These are phyloP conservation scores for Quercus lobata DNA, from an alignment of 331 rosid species.

Conservation along the genomic window DNA sequence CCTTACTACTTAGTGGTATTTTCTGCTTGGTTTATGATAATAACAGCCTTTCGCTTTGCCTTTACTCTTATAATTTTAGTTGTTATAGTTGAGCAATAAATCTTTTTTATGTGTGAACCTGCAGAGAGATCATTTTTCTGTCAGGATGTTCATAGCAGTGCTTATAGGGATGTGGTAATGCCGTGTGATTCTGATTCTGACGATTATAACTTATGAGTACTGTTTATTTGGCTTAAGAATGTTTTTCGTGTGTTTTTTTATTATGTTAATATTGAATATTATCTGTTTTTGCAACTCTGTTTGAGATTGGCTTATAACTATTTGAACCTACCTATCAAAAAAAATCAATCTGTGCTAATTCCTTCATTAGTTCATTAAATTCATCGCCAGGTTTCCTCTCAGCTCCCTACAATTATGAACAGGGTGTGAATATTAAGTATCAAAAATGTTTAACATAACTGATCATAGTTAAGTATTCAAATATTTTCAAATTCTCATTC, in stretches of 20 bases:
- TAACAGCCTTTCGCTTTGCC: conserved; percentile 10
- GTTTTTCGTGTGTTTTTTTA: background rate
- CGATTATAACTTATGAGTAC: background rate
- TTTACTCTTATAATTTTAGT: conserved; percentile 13
- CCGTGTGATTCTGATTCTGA: conserved; percentile 11
- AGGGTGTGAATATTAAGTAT: too few species aligned
- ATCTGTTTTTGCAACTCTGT: background rate
- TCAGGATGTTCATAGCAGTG: conserved; percentile 16
- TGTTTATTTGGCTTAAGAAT: background rate
- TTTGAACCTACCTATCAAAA: too few species aligned
- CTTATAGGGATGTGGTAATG: background rate
- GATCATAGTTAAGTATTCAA: too few species aligned
- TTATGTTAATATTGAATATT: background rate
- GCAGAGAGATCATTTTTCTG: background rate
- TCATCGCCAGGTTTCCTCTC: too few species aligned
- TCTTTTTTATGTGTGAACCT: background rate
- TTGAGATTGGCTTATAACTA: background rate
- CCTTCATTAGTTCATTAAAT: too few species aligned
- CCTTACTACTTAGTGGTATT: conserved; percentile 70
- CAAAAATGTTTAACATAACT: too few species aligned
- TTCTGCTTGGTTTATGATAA: background rate
- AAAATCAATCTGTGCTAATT: too few species aligned
- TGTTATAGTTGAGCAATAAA: conserved; percentile 15
- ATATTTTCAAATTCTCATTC: too few species aligned
- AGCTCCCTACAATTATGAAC: too few species aligned